Percentiles rank a stretch among this genome's conserved stretches.
Evolutionary conservation across 164 flowering plant genomes (phyloP).

Genomic region (Liquidambar formosana): DNA sequence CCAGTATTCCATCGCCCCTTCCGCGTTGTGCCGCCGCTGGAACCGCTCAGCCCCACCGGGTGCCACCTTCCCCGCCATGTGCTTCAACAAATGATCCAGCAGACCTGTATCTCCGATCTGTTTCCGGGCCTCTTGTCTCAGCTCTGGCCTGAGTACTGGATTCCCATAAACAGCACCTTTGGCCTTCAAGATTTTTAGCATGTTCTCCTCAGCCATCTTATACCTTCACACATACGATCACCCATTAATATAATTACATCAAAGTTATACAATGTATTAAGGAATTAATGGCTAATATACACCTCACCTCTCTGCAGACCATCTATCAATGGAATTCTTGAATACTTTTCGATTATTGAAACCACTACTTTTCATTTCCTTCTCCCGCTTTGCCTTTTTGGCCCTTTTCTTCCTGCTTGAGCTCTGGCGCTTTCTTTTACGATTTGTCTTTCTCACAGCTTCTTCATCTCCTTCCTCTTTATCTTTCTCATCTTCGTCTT

Average conservation of each 20-base stretch:
- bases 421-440: conserved; percentile 34
- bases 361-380: conserved; percentile 7
- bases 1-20: conserved; percentile 98
- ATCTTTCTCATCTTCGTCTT: conserved; percentile 7
- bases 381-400: conserved; percentile 21
- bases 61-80: conserved; percentile 79
- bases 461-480: conserved; percentile 5
- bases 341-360: conserved; percentile 15
- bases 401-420: not conserved
- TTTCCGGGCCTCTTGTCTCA: conserved; percentile 77
- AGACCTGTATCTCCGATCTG: conserved; percentile 89
- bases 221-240: conserved; percentile 49
- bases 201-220: conserved; percentile 62
- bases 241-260: not conserved
- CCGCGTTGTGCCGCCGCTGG: conserved; percentile 75
- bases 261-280: not conserved
- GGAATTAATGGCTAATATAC: not conserved
- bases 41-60: conserved; percentile 73
- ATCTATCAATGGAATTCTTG: conserved; percentile 51
- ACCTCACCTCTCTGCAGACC: conserved; percentile 80
- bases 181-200: conserved; percentile 69
- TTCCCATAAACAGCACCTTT: conserved; percentile 58
- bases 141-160: conserved; percentile 62
- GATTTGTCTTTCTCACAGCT: conserved; percentile 5
- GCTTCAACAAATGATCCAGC: conserved; percentile 86